Base-by-base conservation (phyloP, 2,329 filamentous ascomycete species). In the Alternaria postmessia region DNA sequence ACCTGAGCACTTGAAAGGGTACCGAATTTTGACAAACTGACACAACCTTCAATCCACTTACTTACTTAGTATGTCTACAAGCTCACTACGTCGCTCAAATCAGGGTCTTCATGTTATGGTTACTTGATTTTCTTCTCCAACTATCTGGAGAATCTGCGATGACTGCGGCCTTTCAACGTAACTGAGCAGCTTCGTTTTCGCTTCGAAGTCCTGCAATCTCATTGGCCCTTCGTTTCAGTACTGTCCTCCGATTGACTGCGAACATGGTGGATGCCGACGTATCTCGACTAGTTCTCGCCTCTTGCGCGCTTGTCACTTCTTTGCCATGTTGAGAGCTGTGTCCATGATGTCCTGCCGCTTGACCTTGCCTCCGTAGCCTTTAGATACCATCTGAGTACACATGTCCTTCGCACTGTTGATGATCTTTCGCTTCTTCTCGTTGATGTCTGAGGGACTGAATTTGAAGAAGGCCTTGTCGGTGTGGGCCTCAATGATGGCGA, bases 311-410 rank as follows among this genome's bases (percentile, higher is more conserved):
- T 30, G 8, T 30, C 28, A 39, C 20, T 46, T 38, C 4, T 36
- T 46, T 3, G 49, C 36, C 38, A 42, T 52, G n/a, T 22, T 5
- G 3, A 42, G 26, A 5, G 16, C 20, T 11, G 46, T 9, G 9
- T 54, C 51, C 20, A 54, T 24, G 2, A 54, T 14, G 5, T 54
- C 51, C 42, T 54, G 51, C 5, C 46, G 22, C 41, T 54, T 54
- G 5, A 14, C 14, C 3, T 54, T 54, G 12, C 42, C 32, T 1
- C 7, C 51, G 34, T 54, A 54, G 3, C 51, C 11, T 16, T 3
- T 46, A 1, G 7, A 20, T 3, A 26, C n/a, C 41, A 47, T 44
- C 30, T 39, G 14, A 5, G 18, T n/a, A n/a, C 51, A 54, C 51
- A 54, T 46, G 1, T 20, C 41, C 16, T 43, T 32, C 24, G 38